Evolutionary conservation across 2,329 filamentous ascomycete species (phyloP), one percentile per base, ranked within the genome.

Genomic region (Endocalyx cinctus): DNA sequence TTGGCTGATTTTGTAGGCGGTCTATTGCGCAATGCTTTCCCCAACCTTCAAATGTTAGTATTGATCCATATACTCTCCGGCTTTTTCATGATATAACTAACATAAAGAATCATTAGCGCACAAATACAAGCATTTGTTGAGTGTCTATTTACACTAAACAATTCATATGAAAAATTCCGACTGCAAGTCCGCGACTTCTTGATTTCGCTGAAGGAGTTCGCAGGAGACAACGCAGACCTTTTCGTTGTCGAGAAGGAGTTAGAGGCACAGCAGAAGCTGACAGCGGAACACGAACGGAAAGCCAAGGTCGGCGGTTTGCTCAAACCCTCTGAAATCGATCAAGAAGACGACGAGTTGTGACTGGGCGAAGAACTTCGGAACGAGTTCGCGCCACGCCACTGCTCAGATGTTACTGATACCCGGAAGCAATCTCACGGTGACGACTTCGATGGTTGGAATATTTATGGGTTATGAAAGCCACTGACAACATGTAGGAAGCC

Each of bases 191-290:
- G 92, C 46, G 92, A 98, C 64, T 98, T 98, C 77, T 69, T 98
- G 48, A 94, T 98, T 52, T 94, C 89, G 15, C 72, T 98, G 48
- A 95, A 96, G 66, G 94, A 98, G 63, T 98, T 97, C 43, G 82
- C 87, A 1, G 92, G 87, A 33, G 92, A 98, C 63, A 96, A 97
- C 51, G 79, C 90, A 1, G 92, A 98, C 56, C 74, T 98, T 8
- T 98, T 84, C 62, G 80, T 85, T 4, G 89, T 95, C 38, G 92
- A 98, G 62, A 88, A 94, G 61, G 92, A 98, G 63, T 84, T 94
- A 60, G 87, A 88, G 44, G 83, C 90, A 41, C 80, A 79, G 45
- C 86, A 90, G 50, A 86, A 85, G 29, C 87, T 89, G 60, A 81
- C 84, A 30, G 85, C 87, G 15, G 94, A 98, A 59, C 82, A 89